Conservation (phyloP, 78 protist species). For the Dictyostelium purpureum region DNA sequence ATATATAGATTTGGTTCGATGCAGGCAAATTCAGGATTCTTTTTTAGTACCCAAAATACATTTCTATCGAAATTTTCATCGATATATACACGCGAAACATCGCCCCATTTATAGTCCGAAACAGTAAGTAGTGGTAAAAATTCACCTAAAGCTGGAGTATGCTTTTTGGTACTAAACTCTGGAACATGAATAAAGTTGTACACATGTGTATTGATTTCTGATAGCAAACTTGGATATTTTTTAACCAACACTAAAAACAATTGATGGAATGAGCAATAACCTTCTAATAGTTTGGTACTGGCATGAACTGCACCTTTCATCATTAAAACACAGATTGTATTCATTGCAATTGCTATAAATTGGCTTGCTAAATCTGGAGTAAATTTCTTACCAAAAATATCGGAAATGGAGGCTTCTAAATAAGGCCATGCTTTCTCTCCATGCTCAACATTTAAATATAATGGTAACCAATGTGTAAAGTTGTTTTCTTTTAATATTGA, state of each 20-base stretch:
- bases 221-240: constrained; percentile 34
- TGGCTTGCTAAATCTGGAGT: constrained; percentile 46
- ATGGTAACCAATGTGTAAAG: constrained; percentile 79
- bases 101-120: constrained; percentile 64
- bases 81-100: constrained; percentile 49
- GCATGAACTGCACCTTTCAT: constrained; percentile 80
- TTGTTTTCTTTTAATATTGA: constrained; percentile 57
- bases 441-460: constrained; percentile 64
- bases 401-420: constrained; percentile 18
- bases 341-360: constrained; percentile 75
- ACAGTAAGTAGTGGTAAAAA: constrained; percentile 74
- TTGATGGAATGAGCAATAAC: constrained; percentile 79
- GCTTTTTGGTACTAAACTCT: constrained; percentile 53
- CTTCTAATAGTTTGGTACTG: constrained; percentile 63
- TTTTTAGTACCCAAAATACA: constrained; percentile 60
- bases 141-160: constrained; percentile 70
- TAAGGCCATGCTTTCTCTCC: constrained; percentile 60
- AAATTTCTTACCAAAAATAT: neutral
- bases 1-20: constrained; percentile 39
- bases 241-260: constrained; percentile 44
- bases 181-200: constrained; percentile 57
- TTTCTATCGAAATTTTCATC: constrained; percentile 77
- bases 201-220: constrained; percentile 62
- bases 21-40: constrained; percentile 4
- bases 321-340: constrained; percentile 59